These are phyloP conservation scores for Magnolia officinalis DNA, from an alignment of 164 flowering plant species.

Conservation along the genomic window DNA sequence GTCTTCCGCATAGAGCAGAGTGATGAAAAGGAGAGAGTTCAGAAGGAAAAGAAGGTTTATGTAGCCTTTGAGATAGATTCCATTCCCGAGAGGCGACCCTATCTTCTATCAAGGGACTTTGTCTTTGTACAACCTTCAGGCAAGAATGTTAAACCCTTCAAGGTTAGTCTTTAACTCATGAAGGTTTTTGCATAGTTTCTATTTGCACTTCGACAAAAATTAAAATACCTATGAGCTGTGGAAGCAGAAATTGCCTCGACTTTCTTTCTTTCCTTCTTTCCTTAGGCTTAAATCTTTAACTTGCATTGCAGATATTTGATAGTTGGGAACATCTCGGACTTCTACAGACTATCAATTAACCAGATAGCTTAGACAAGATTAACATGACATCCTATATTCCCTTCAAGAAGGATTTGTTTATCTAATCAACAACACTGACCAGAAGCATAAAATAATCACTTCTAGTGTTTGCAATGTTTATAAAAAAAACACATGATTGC, in stretches of 20 bases:
- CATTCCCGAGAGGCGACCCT: conserved; percentile 35
- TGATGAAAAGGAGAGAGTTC: background rate
- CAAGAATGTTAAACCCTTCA: conserved; percentile 16
- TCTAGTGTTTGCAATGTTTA: too few relatives aligned
- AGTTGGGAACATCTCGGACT: too few relatives aligned
- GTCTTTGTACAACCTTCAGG: conserved; percentile 25
- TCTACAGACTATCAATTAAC: too few relatives aligned
- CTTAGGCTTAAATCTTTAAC: background rate
- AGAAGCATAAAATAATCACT: too few relatives aligned
- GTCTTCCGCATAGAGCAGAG: background rate
- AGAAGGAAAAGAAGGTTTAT: conserved; percentile 22
- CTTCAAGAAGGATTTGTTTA: too few relatives aligned
- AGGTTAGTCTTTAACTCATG: conserved; percentile 23
- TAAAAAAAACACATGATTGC: too few relatives aligned
- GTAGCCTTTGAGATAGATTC: conserved; percentile 33
- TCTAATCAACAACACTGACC: too few relatives aligned
- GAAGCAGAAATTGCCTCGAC: background rate
- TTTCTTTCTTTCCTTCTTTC: background rate
- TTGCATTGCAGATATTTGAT: background rate
- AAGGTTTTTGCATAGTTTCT: background rate
- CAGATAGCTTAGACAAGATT: too few relatives aligned
- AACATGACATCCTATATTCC: too few relatives aligned
- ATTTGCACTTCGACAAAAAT: background rate
- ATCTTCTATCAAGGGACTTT: conserved; percentile 45
- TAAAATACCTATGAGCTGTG: background rate